Percentiles rank a stretch among this genome's conserved stretches.
Conservation (phyloP, 495 filamentous ascomycete species). For the Podospora tetraspora region DNA sequence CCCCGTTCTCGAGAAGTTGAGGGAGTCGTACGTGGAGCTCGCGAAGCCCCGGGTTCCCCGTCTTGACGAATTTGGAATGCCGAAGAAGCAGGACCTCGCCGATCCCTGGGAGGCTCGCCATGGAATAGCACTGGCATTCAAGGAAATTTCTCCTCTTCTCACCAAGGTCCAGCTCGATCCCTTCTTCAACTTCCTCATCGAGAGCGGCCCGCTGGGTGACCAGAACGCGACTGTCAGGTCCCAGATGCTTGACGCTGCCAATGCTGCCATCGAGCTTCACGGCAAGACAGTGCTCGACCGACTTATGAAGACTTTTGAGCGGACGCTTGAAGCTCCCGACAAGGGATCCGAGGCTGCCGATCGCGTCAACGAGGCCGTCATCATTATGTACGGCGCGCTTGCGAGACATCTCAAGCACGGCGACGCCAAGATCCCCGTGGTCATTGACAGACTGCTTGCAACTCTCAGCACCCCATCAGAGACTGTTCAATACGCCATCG, state of each 20-base stretch:
- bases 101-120: conserved; percentile 90
- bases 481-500: conserved; percentile 91
- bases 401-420: conserved; percentile 79
- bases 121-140: conserved; percentile 82
- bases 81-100: conserved; percentile 69
- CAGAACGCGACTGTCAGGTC: conserved; percentile 66
- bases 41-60: conserved; percentile 75
- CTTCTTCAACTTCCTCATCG: conserved; percentile 80
- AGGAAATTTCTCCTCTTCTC: conserved; percentile 66
- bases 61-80: conserved; percentile 90
- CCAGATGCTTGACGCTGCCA: conserved; percentile 93
- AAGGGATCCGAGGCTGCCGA: conserved; percentile 73
- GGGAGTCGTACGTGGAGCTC: conserved; percentile 65
- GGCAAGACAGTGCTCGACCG: conserved; percentile 77
- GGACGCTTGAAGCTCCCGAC: conserved; percentile 73
- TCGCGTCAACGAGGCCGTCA: conserved; percentile 89
- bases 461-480: conserved; percentile 95
- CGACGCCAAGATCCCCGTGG: conserved; percentile 76
- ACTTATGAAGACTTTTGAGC: conserved; percentile 87
- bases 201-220: conserved; percentile 77
- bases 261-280: conserved; percentile 68
- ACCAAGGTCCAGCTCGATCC: conserved; percentile 61
- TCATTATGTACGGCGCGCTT: conserved; percentile 92
- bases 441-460: conserved; percentile 74
- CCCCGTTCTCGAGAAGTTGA: conserved; percentile 55